Percentiles rank a stretch among this genome's conserved stretches.
Conservation (phyloP, 2,329 filamentous ascomycete genomes). For the Cladophialophora carrionii region DNA sequence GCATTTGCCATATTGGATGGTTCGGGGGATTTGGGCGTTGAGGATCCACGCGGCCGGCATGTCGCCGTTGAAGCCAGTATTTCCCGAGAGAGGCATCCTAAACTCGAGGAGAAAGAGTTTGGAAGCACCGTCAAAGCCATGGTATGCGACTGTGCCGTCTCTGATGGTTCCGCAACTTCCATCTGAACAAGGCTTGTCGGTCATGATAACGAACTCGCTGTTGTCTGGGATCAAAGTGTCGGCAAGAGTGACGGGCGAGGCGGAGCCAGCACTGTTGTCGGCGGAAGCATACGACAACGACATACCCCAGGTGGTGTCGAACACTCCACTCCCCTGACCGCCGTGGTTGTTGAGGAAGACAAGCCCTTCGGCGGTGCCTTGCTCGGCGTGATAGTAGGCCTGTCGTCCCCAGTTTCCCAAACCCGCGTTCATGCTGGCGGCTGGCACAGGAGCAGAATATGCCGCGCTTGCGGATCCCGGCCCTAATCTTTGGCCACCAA, state of each 20-base stretch:
- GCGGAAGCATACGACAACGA: conserved; percentile 60
- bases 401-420: conserved; percentile 49
- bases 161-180: conserved; percentile 54
- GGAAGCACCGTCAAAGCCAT: conserved; percentile 70
- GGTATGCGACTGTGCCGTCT: conserved; percentile 55
- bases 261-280: conserved; percentile 52
- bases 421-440: conserved; percentile 28
- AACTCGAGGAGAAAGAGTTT: conserved; percentile 77
- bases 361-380: conserved; percentile 55
- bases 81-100: conserved; percentile 67
- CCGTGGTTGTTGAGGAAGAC: conserved; percentile 64
- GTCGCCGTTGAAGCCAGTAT: conserved; percentile 59
- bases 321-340: conserved; percentile 59
- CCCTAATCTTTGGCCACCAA: conserved; percentile 5
- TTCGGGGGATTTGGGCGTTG: conserved; percentile 72
- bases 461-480: conserved; percentile 46
- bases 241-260: conserved; percentile 55
- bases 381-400: conserved; percentile 53
- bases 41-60: conserved; percentile 78
- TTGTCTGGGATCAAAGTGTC: conserved; percentile 56
- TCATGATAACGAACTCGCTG: conserved; percentile 58
- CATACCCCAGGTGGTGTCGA: conserved; percentile 59
- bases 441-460: conserved; percentile 9
- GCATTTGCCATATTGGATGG: conserved; percentile 70
- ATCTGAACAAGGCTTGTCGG: conserved; percentile 52